Conservation (phyloP, 1,139 yeast species). For the Sugiyamaella xylanicola region DNA sequence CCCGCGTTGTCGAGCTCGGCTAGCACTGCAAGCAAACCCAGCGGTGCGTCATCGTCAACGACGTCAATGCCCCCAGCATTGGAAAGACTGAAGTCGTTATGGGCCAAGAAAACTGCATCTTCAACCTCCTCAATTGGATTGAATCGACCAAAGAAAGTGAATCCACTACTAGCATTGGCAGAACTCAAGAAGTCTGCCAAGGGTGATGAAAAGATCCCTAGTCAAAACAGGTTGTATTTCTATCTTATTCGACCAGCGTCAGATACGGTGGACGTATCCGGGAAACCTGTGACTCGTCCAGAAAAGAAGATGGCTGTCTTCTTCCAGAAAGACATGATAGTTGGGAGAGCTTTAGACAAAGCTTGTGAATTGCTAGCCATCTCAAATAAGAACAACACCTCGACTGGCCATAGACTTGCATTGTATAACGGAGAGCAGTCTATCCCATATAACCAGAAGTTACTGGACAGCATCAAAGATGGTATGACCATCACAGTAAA, state of each 20-base stretch:
- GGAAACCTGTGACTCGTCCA: conserved; percentile 34
- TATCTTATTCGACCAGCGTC: conserved; percentile 48
- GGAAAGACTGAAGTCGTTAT: conserved; percentile 25
- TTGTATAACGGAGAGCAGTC: conserved; percentile 23
- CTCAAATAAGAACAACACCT: conserved; percentile 57
- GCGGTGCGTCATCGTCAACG: conserved; percentile 14
- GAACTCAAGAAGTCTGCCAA: conserved; percentile 57
- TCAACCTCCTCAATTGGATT: conserved; percentile 12
- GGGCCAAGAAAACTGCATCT: conserved; percentile 27
- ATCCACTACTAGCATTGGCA: conserved; percentile 43
- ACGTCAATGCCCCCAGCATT: conserved; percentile 18
- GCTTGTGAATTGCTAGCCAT: conserved; percentile 59
- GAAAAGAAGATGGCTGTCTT: conserved; percentile 48
- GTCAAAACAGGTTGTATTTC: conserved; percentile 61
- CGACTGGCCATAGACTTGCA: conserved; percentile 42
- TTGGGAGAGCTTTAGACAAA: conserved; percentile 76
- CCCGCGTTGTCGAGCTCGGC: no score
- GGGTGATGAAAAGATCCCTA: conserved; percentile 65
- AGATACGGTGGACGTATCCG: conserved; percentile 46
- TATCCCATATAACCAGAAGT: conserved; percentile 25
- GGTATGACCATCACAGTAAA: conserved; percentile 22
- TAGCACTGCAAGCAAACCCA: no score
- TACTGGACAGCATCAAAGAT: conserved; percentile 26
- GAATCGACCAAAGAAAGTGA: conserved; percentile 18
- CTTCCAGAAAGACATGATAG: conserved; percentile 66